A percentile compares a stretch with the other conserved stretches of the same genome.
Conservation (phyloP, 768 basidiomycete species). For the Boletus huronensis region DNA sequence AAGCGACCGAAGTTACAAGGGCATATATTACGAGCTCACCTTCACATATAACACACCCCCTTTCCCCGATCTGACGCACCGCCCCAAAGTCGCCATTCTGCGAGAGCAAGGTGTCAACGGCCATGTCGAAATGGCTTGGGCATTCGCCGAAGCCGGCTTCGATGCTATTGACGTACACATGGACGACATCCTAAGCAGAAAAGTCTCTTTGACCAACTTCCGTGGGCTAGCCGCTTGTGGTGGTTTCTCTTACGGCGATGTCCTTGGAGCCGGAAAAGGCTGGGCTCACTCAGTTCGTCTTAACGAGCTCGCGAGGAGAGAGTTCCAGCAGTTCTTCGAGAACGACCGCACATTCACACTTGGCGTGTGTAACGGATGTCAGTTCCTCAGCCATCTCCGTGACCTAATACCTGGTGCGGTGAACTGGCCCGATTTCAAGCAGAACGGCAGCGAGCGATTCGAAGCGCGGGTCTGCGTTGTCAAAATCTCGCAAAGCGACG, state of each 20-base stretch:
- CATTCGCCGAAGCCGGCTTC: conserved; percentile 92
- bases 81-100: conserved; percentile 90
- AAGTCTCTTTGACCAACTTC: conserved; percentile 61
- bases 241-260: conserved; percentile 98
- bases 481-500: conserved; percentile 59
- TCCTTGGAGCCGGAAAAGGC: conserved; percentile 94
- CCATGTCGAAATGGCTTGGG: conserved; percentile 98
- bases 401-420: conserved; percentile 86
- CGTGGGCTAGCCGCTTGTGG: conserved; percentile 93
- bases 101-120: conserved; percentile 99
- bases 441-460: conserved; percentile 84
- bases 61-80: conserved; percentile 39
- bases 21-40: conserved; percentile 75
- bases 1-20: conserved; percentile 48
- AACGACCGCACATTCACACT: conserved; percentile 83
- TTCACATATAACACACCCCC: conserved; percentile 42
- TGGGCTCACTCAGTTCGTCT: conserved; percentile 97
- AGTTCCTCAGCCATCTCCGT: conserved; percentile 87
- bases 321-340: conserved; percentile 80
- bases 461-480: conserved; percentile 84
- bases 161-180: conserved; percentile 96
- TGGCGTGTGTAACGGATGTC: conserved; percentile 97
- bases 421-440: conserved; percentile 88
- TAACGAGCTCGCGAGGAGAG: conserved; percentile 66
- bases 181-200: conserved; percentile 87